Evolutionary conservation across 164 flowering plant species (phyloP), one percentile per base, ranked within the genome.

Genomic region (Warburgia ugandensis): DNA sequence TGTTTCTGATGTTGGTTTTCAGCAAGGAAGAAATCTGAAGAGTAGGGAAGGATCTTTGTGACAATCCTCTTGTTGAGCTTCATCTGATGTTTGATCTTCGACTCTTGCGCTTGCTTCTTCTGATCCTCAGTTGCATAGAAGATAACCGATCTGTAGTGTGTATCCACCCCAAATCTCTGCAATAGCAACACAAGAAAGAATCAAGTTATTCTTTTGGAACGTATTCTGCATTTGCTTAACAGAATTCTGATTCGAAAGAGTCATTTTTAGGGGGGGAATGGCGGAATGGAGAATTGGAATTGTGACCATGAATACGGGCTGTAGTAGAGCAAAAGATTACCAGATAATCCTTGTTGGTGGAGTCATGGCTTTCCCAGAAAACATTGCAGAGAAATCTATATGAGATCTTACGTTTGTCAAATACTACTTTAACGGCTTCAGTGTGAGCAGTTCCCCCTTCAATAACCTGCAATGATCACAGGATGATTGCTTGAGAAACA

Each of bases 351-450:
- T 50, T 69, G 50, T 65, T 50, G 52, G 69, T 69, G 37, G 69
- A 64, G 58, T 69, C 67, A 50, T 69, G 69, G 51, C 51, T 45
- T 23, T 58, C 58, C 73, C 69, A 69, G 61, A 69, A 69, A 11
- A 35, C 25, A 35, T 65, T 63, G 60, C 67, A 69, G 4, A 65
- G 64, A 16, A 47, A 49, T 47, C 14, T 50, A 52, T 26, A 69
- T 23, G 73, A 50, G 20, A 61, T 16, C 22, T 49, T 50, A 45
- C 67, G 36, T 13, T 46, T 58, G 55, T 69, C 70, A 20, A 42
- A 66, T 12, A 16, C 23, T 19, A 61, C 59, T 50, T 61, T 67
- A 2, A 67, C 66, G 3, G 58, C 66, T 44, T 67, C 70, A 20
- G 63, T 61, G 48, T 67, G 70, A 10, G 66, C 63, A n/a, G 70